phyloP scores from a whole-genome alignment of 768 basidiomycete genomes.

The Pulveroboletus sp. region DNA sequence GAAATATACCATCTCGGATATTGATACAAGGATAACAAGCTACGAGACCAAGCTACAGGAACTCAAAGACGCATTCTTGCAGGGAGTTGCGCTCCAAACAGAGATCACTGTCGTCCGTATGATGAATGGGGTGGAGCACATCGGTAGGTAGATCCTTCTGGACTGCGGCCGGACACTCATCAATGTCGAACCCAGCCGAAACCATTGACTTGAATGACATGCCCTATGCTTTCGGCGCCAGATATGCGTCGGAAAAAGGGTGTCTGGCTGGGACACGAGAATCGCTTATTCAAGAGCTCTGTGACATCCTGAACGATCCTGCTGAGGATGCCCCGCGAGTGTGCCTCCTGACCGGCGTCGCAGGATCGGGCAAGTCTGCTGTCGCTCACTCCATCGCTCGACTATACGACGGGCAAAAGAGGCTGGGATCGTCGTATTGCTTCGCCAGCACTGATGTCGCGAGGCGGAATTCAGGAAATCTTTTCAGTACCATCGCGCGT shows the following conservation, averaged over 20 bases:
- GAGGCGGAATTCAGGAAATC: background rate
- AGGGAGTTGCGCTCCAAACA: background rate
- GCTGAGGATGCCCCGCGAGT: constrained; percentile 3
- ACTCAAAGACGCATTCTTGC: background rate
- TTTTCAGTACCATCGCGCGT: background rate
- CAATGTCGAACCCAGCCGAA: background rate
- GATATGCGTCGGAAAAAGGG: constrained; percentile 2
- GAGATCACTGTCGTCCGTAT: background rate
- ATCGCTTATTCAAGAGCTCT: background rate
- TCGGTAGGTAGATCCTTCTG: background rate
- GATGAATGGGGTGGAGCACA: background rate
- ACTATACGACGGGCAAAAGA: constrained; percentile 5
- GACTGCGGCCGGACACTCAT: background rate
- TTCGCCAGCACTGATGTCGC: constrained; percentile 3
- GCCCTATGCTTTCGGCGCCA: constrained; percentile 7
- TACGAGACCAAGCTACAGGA: background rate
- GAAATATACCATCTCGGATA: background rate
- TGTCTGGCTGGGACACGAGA: constrained; percentile 4
- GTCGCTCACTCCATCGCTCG: background rate
- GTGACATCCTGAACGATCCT: background rate
- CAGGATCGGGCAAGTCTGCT: constrained; percentile 5
- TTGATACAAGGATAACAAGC: background rate
- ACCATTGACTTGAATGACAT: constrained; percentile 6
- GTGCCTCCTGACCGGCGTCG: constrained; percentile 16
- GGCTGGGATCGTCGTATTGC: constrained; percentile 24